A percentile compares a stretch with the other conserved stretches of the same genome.
Evolutionary conservation across 164 flowering plant genomes (phyloP).

Genomic region (Houttuynia cordata): DNA sequence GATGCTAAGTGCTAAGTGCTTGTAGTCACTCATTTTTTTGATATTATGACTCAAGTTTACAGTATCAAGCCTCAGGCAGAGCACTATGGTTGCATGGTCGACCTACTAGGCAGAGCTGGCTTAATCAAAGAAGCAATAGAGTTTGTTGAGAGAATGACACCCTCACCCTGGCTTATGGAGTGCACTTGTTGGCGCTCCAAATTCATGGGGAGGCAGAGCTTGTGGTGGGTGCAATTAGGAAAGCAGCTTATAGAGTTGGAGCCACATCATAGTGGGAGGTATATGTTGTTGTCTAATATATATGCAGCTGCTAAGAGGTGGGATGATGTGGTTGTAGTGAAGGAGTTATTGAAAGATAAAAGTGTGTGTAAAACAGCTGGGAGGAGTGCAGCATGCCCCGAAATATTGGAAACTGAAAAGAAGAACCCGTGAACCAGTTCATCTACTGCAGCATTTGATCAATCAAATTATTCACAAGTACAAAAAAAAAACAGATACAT

Average conservation of each 20-base stretch:
- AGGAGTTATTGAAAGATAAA: conserved; percentile 16
- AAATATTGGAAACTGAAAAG: no score
- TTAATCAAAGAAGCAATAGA: conserved; percentile 21
- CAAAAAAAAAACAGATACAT: no score
- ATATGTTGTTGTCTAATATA: conserved; percentile 17
- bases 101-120: conserved; percentile 28
- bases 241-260: conserved; percentile 18
- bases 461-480: no score
- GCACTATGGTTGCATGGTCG: conserved; percentile 30
- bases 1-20: no score
- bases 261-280: conserved; percentile 26
- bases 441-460: no score
- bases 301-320: conserved; percentile 21
- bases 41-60: conserved; percentile 15
- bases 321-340: conserved; percentile 21
- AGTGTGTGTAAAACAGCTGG: conserved; percentile 21
- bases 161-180: no score
- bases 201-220: conserved; percentile 22
- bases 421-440: no score
- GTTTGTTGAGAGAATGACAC: conserved; percentile 20
- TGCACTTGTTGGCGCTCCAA: conserved; percentile 22
- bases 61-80: conserved; percentile 17
- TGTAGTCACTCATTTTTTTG: conserved; percentile 6
- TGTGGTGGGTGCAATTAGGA: conserved; percentile 23
- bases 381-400: conserved; percentile 17